A percentile compares a stretch with the other conserved stretches of the same genome.
Conservation (phyloP, 768 basidiomycete genomes). For the Tubosaeta sp. region DNA sequence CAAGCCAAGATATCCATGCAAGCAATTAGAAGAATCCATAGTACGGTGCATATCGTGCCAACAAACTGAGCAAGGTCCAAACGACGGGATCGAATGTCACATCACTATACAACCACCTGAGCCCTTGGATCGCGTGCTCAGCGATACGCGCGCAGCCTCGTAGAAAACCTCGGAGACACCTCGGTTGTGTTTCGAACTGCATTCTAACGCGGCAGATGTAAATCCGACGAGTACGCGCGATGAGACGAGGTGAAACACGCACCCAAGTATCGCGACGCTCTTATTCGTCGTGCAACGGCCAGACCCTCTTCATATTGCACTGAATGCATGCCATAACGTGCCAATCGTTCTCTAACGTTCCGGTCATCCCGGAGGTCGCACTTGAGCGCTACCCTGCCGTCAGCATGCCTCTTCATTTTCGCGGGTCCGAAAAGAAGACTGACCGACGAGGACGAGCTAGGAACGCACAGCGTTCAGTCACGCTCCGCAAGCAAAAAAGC, state of each 20-base stretch:
- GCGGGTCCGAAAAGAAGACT: conserved; percentile 27
- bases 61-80: conserved; percentile 1
- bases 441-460: conserved; percentile 86
- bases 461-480: conserved; percentile 4
- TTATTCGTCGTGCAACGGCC: conserved; percentile 83
- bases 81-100: conserved; percentile 33
- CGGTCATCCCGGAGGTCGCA: conserved; percentile 92
- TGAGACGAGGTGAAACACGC: conserved; percentile 21
- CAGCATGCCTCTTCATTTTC: conserved; percentile 2
- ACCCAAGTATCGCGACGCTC: conserved; percentile 92
- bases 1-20: neutral
- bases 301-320: conserved; percentile 93
- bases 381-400: conserved; percentile 66
- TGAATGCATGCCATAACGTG: conserved; percentile 62
- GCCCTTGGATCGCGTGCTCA: conserved; percentile 70
- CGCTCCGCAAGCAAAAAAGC: neutral
- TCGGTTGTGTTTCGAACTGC: conserved; percentile 94
- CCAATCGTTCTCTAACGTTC: conserved; percentile 64
- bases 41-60: conserved; percentile 16
- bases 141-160: conserved; percentile 83
- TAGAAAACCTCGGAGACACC: conserved; percentile 92
- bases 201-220: conserved; percentile 51
- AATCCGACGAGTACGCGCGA: neutral
- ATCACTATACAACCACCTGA: conserved; percentile 55
- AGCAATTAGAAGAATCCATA: conserved; percentile 22